Evolutionary conservation across 805 yeast genomes (phyloP), one percentile per base, ranked within the genome.

Genomic region (Wickerhamiella domercqiae): DNA sequence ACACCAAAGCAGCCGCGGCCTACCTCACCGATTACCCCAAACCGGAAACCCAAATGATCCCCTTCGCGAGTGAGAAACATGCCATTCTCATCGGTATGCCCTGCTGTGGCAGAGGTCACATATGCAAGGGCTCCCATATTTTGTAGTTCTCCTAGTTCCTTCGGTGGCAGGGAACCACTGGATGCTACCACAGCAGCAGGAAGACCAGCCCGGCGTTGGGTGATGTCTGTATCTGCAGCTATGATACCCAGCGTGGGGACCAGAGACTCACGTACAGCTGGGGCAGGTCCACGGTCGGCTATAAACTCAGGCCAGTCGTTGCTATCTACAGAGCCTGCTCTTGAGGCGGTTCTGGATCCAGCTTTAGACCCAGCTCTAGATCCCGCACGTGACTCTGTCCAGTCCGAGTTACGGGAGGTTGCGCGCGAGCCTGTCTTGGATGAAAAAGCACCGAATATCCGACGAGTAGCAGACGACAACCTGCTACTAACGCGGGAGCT

Each of bases 1-100:
- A 71, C 73, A 0, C 94, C 94, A 61, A 82, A 82, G 31, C 86
- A 73, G 5, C 94, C 94, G 35, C 68, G 70, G 0, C 94, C 94
- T 7, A 82, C 62, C 1, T 63, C 55, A 2, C 62, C 55, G 16
- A 69, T 36, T 3, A 81, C 71, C 46, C 78, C 74, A 51, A 76
- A 83, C 21, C 93, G 58, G 53, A 74, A 82, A 38, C 76, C 76
- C 31, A 82, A 68, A 45, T 82, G 94, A 51, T 81, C 94, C 7
- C 76, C 72, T 1, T 54, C 51, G 0, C 62, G 48, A 1, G 71
- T 61, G 4, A 61, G 59, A 48, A 78, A 75, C 49, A 80, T 78
- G 3, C 81, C 78, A 9, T 68, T 58, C 7, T 55, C 53, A 50
- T 81, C 90, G 16, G 52, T 40, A 14, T n/a, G 32, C 26, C 16